These are phyloP conservation scores for Colletotrichum aenigma DNA, from an alignment of 2,329 filamentous ascomycete genomes.

Conservation along the genomic window DNA sequence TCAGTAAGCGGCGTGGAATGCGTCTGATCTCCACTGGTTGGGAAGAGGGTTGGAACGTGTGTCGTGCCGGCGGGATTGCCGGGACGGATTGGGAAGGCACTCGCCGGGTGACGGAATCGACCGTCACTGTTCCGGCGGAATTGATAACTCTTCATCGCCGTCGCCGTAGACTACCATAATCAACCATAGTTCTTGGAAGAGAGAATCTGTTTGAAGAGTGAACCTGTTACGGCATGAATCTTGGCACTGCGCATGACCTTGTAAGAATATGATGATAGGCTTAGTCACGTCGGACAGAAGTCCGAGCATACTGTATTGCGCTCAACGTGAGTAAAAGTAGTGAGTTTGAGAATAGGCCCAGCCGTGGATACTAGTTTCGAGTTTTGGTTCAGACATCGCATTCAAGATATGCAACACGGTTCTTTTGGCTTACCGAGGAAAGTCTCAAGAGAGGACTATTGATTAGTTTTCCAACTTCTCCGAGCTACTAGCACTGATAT, in stretches of 20 bases:
- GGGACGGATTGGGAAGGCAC: not conserved
- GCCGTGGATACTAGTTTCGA: rapidly evolving
- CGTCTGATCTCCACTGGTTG: not conserved
- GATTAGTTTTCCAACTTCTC: too few relatives aligned
- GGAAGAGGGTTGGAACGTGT: not conserved
- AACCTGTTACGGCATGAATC: not conserved
- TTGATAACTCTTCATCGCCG: rapidly evolving
- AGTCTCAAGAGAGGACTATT: too few relatives aligned
- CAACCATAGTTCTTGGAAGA: too few relatives aligned
- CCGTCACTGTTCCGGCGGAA: not conserved
- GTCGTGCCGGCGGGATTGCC: not conserved
- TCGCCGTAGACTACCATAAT: not conserved
- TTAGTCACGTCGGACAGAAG: not conserved
- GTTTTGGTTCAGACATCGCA: too few relatives aligned
- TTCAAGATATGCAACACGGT: too few relatives aligned
- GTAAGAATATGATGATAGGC: not conserved
- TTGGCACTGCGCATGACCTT: not conserved
- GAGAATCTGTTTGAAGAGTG: not conserved
- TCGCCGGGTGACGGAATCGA: not conserved
- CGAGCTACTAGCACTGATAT: too few relatives aligned
- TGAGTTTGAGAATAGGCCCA: rapidly evolving
- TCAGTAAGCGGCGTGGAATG: not conserved
- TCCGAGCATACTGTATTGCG: not conserved
- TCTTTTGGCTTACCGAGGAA: too few relatives aligned
- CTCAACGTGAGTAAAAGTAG: too few relatives aligned